phyloP scores from a whole-genome alignment of 495 filamentous ascomycete genomes.

The Pseudevernia furfuracea region DNA sequence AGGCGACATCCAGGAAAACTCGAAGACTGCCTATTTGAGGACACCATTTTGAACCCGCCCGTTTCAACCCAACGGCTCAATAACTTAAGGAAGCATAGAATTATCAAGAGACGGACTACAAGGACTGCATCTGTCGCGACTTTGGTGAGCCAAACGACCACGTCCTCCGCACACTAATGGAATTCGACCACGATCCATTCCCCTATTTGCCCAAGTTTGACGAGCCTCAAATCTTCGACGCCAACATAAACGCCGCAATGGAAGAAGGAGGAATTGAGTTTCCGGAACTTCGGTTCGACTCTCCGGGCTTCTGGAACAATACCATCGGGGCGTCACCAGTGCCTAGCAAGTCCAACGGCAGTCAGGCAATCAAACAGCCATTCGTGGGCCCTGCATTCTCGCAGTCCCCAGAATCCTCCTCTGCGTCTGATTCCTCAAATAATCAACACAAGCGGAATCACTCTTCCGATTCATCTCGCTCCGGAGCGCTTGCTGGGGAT shows the following conservation, averaged over 20 bases:
- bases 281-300: not conserved
- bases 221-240: slow-evolving; percentile 14
- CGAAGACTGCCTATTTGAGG: not conserved
- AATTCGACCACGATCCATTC: slow-evolving; percentile 19
- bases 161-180: slow-evolving; percentile 16
- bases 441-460: slow-evolving; percentile 37
- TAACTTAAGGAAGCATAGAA: not conserved
- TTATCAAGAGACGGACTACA: not conserved
- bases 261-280: slow-evolving; percentile 15
- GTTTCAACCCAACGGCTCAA: not conserved
- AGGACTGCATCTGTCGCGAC: not conserved
- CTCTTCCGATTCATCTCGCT: slow-evolving; percentile 39
- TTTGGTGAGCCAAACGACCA: not conserved
- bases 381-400: not conserved
- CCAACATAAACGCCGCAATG: slow-evolving; percentile 16
- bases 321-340: slow-evolving; percentile 4
- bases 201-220: slow-evolving; percentile 18
- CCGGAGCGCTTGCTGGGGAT: slow-evolving; percentile 22
- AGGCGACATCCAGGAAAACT: not conserved
- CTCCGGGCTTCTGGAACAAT: slow-evolving; percentile 13
- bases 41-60: not conserved
- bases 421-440: slow-evolving; percentile 40
- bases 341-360: slow-evolving; percentile 12
- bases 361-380: not conserved
- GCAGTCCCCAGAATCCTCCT: slow-evolving; percentile 24